Base-by-base conservation (phyloP, 176 grass and related monocot genomes). In the Canna indica region DNA sequence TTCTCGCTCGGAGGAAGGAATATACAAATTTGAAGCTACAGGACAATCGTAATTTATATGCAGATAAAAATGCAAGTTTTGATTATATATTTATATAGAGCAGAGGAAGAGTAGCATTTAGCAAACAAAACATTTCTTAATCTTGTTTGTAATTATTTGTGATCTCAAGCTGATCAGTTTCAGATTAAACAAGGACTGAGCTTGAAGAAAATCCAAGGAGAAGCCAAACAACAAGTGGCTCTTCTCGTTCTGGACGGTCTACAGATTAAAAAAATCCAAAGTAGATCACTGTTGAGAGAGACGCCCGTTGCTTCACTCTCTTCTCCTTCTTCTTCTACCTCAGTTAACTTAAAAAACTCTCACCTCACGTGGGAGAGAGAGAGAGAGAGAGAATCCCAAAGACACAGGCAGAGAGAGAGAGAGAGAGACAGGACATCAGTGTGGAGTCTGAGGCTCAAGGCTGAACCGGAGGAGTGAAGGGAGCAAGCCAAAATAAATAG, bases 361-460 rank as follows among this genome's bases (percentile, higher is more conserved):
- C 44, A 36, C 47, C 7, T 25, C 31, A 18, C 29, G 36, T 47
- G 26, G 2, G 68, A 30, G 67, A 8, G 67, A 65, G 31, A 15
- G 25, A 17, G 24, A 13, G 38, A 26, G 17, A 22, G 70, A 59
- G 70, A 73, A 59, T 73, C 70, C 70, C 70, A 73, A 73, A 3
- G 70, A 20, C 20, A 16, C 32, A 57, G 20, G 70, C 70, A 72
- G 7, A 27, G 4, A 7, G 36, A 72, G 7, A 27, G 4, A 7
- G 36, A 7, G 9, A 44, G 41, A 44, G 41, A 44, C 41, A 44
- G 41, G 70, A 38, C 52, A 20, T 18, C 22, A 35, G 70, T 27
- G 53, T 41, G 71, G 35, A 45, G 71, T 45, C 35, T 61, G 47
- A 60, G 25, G 3, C 13, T 28, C 54, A 59, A 16, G 7, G 35